Conservation (phyloP, 192 early-diverging fungal species). For the Coemansia sp. region DNA sequence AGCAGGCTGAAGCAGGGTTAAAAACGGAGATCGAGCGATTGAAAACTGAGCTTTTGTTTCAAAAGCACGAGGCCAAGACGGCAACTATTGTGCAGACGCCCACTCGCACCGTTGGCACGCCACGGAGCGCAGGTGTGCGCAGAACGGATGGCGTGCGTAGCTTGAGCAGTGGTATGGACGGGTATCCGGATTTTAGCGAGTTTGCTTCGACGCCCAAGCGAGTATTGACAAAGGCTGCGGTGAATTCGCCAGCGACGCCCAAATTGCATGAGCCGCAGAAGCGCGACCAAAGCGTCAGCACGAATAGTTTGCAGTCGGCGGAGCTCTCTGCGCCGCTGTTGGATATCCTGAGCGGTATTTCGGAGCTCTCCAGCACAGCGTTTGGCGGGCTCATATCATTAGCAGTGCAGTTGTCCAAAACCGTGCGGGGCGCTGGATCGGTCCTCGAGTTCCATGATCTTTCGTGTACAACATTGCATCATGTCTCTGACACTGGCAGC, state of each 20-base stretch:
- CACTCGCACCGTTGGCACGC: neutral
- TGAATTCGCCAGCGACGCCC: neutral
- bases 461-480: slow-evolving; percentile 17
- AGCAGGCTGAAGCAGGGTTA: slow-evolving; percentile 14
- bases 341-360: slow-evolving; percentile 24
- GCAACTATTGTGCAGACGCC: slow-evolving; percentile 6
- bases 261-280: neutral
- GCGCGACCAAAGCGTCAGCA: neutral
- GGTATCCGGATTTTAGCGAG: slow-evolving; percentile 36
- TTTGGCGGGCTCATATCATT: slow-evolving; percentile 33
- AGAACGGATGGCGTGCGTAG: neutral
- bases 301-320: neutral
- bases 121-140: slow-evolving; percentile 9
- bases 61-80: slow-evolving; percentile 35
- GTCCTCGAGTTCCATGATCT: slow-evolving; percentile 25
- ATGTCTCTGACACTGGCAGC: neutral
- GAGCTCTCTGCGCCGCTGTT: slow-evolving; percentile 16
- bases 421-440: slow-evolving; percentile 5
- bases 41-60: slow-evolving; percentile 38
- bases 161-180: neutral
- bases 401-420: slow-evolving; percentile 24
- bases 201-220: slow-evolving; percentile 30
- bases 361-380: slow-evolving; percentile 16
- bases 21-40: slow-evolving; percentile 42
- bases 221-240: neutral